These are phyloP conservation scores for Stachybotrys chartarum DNA, from an alignment of 2,329 filamentous ascomycete genomes.

Conservation along the genomic window DNA sequence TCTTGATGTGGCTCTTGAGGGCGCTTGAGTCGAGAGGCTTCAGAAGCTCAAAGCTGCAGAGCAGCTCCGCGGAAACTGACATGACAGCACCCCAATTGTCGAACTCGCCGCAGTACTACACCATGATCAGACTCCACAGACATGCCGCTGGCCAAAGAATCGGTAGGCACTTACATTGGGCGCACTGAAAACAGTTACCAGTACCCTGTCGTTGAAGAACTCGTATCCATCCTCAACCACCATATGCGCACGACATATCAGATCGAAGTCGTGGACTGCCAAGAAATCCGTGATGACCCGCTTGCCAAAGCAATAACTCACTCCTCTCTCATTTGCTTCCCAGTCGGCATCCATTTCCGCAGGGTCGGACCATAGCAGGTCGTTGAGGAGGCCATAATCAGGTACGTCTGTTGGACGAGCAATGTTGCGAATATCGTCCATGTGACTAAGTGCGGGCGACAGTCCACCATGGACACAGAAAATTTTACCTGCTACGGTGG, in stretches of 20 bases:
- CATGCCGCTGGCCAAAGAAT: neutral
- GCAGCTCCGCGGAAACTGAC: slow-evolving; percentile 87
- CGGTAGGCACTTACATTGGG: slow-evolving; percentile 67
- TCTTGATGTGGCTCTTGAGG: slow-evolving; percentile 98
- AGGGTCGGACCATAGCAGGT: slow-evolving; percentile 94
- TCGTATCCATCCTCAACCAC: slow-evolving; percentile 99
- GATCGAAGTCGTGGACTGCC: slow-evolving; percentile 89
- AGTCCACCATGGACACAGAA: slow-evolving; percentile 96
- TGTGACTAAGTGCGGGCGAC: slow-evolving; percentile 85
- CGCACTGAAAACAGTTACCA: slow-evolving; percentile 96
- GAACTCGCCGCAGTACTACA: slow-evolving; percentile 93
- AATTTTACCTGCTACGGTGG: slow-evolving; percentile 96
- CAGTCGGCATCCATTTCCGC: slow-evolving; percentile 97
- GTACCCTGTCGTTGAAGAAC: slow-evolving; percentile 90
- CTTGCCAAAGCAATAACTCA: slow-evolving; percentile 98
- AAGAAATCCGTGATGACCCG: slow-evolving; percentile 97
- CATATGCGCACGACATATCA: slow-evolving; percentile 97
- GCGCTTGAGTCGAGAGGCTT: slow-evolving; percentile 95
- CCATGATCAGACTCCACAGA: slow-evolving; percentile 16
- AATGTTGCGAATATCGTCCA: slow-evolving; percentile 98
- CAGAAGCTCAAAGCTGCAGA: slow-evolving; percentile 94
- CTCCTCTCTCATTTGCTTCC: slow-evolving; percentile 94
- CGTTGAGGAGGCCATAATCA: slow-evolving; percentile 91
- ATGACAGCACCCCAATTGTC: slow-evolving; percentile 99
- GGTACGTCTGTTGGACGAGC: slow-evolving; percentile 93